Percentiles rank a stretch among this genome's conserved stretches.
Evolutionary conservation across 2,329 filamentous ascomycete genomes (phyloP).

Genomic region (Neodidymelliopsis sp.): DNA sequence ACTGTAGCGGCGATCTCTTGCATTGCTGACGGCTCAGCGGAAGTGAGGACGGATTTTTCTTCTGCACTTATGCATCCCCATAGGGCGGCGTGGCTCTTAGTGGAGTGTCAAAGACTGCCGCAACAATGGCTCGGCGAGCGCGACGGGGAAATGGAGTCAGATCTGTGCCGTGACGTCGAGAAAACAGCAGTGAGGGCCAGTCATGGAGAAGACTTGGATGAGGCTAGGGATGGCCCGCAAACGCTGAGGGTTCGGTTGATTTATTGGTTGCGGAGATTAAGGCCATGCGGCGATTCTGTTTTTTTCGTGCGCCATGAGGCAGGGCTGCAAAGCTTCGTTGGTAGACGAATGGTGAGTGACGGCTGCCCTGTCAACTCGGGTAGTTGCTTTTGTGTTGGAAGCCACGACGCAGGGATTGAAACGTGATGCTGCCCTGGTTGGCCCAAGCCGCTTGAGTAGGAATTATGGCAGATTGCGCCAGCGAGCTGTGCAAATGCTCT

Average conservation of each 20-base stretch:
- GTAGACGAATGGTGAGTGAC: constrained; percentile 10
- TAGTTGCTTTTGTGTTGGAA: constrained; percentile 7
- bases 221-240: constrained; percentile 22
- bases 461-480: constrained; percentile 24
- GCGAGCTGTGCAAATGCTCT: constrained; percentile 29
- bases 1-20: constrained; percentile 5
- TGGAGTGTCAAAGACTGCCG: not conserved
- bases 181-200: not conserved
- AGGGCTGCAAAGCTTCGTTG: constrained; percentile 12
- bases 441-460: constrained; percentile 8
- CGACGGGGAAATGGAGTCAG: not conserved
- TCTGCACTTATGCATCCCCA: not conserved
- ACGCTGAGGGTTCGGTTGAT: constrained; percentile 16
- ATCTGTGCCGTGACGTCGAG: constrained; percentile 1
- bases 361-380: constrained; percentile 13
- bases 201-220: not conserved
- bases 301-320: constrained; percentile 12
- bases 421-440: constrained; percentile 5
- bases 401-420: constrained; percentile 11
- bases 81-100: not conserved
- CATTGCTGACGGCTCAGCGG: constrained; percentile 6
- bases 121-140: not conserved
- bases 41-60: not conserved
- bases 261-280: constrained; percentile 30
- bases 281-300: not conserved